Evolutionary conservation across 1,139 yeast genomes (phyloP).

Genomic region (Schizosaccharomyces versatilis): DNA sequence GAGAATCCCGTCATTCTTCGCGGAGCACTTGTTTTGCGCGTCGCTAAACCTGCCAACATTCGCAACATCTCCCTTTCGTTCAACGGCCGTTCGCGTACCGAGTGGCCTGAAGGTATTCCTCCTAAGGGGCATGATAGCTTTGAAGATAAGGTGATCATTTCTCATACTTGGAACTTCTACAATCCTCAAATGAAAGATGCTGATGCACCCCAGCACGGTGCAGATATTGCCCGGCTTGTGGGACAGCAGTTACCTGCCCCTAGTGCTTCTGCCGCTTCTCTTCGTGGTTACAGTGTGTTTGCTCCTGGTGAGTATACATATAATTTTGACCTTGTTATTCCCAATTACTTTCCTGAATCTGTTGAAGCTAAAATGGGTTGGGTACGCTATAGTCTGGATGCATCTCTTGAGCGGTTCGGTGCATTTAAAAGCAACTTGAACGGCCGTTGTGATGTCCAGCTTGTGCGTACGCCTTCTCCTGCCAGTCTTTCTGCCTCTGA

Average conservation of each 20-base stretch:
- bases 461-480: slow-evolving; percentile 59
- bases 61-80: slow-evolving; percentile 46
- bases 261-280: slow-evolving; percentile 5
- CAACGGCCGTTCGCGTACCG: slow-evolving; percentile 58
- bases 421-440: slow-evolving; percentile 58
- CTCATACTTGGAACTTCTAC: slow-evolving; percentile 87
- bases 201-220: slow-evolving; percentile 22
- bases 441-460: slow-evolving; percentile 40
- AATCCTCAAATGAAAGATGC: slow-evolving; percentile 23
- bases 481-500: slow-evolving; percentile 70
- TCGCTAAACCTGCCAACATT: slow-evolving; percentile 53
- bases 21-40: slow-evolving; percentile 54
- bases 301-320: slow-evolving; percentile 77
- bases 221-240: slow-evolving; percentile 26
- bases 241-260: slow-evolving; percentile 3
- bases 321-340: slow-evolving; percentile 75
- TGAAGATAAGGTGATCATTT: slow-evolving; percentile 44
- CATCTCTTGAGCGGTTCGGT: slow-evolving; percentile 50
- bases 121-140: slow-evolving; percentile 49
- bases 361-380: slow-evolving; percentile 60
- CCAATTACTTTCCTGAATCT: slow-evolving; percentile 64
- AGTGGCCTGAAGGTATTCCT: slow-evolving; percentile 95
- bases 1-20: slow-evolving; percentile 66
- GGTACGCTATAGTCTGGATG: slow-evolving; percentile 48
- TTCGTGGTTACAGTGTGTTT: slow-evolving; percentile 25